phyloP scores from a whole-genome alignment of 2,329 filamentous ascomycete genomes.

The Aspergillus uvarum region DNA sequence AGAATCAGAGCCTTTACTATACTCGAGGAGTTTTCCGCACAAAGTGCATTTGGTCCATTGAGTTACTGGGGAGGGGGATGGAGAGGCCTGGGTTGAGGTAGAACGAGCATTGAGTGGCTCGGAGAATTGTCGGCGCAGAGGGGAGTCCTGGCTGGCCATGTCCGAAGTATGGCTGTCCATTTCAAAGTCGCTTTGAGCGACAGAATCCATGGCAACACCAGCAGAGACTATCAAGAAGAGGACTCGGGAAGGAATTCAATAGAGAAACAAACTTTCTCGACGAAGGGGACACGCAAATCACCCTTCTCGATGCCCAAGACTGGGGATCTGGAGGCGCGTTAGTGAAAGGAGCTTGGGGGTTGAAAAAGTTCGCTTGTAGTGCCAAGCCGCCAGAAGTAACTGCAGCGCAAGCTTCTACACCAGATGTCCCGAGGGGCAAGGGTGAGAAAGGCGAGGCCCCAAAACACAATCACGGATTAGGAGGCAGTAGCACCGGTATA shows the following conservation, averaged over 20 bases:
- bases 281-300: constrained; percentile 1
- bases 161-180: constrained; percentile 39
- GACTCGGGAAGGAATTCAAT: constrained; percentile 7
- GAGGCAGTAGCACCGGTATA: neutral
- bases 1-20: constrained; percentile 24
- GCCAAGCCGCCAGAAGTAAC: constrained; percentile 34
- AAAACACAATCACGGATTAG: constrained; percentile 1
- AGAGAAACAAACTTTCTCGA: neutral
- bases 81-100: constrained; percentile 36
- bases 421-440: constrained; percentile 8
- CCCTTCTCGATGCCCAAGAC: constrained; percentile 10
- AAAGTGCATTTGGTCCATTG: constrained; percentile 35
- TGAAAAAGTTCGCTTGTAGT: constrained; percentile 35
- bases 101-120: constrained; percentile 36
- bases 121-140: constrained; percentile 40
- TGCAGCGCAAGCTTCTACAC: constrained; percentile 17
- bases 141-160: constrained; percentile 39
- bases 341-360: constrained; percentile 22
- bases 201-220: constrained; percentile 31
- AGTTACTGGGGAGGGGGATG: constrained; percentile 32
- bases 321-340: constrained; percentile 28
- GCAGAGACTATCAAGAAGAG: constrained; percentile 2
- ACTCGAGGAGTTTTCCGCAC: constrained; percentile 38
- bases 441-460: constrained; percentile 1
- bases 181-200: constrained; percentile 36